These are phyloP conservation scores for Tephrocybe sp. DNA, from an alignment of 768 basidiomycete genomes.

Conservation along the genomic window DNA sequence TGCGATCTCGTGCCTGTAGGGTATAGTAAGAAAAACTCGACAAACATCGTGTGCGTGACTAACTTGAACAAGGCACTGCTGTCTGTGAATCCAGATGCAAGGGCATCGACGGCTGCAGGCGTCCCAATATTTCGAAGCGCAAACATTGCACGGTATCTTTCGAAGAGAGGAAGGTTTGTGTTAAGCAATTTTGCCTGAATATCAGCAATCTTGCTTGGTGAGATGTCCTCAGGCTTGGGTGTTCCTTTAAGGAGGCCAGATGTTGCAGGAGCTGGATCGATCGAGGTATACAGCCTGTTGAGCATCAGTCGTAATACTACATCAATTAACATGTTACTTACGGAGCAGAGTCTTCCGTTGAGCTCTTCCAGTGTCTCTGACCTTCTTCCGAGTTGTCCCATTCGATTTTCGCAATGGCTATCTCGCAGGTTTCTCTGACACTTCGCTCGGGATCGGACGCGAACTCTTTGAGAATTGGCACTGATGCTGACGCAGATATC, in stretches of 20 bases:
- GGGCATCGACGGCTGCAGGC: constrained; percentile 81
- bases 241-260: constrained; percentile 59
- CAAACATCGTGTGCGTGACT: constrained; percentile 22
- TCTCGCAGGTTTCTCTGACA: constrained; percentile 95
- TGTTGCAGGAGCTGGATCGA: constrained; percentile 87
- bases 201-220: constrained; percentile 45
- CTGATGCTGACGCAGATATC: constrained; percentile 66
- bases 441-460: constrained; percentile 67
- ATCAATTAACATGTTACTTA: constrained; percentile 22
- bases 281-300: constrained; percentile 70
- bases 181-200: constrained; percentile 70
- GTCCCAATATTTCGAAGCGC: constrained; percentile 92
- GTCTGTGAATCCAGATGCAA: constrained; percentile 89
- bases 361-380: constrained; percentile 37
- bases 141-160: constrained; percentile 98
- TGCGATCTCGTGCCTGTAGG: constrained; percentile 90
- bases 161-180: constrained; percentile 71
- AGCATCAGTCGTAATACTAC: neutral
- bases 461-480: constrained; percentile 72
- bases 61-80: constrained; percentile 93
- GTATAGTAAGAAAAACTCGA: neutral
- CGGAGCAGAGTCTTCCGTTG: constrained; percentile 34
- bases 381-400: constrained; percentile 87
- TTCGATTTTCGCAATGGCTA: constrained; percentile 92
- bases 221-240: constrained; percentile 50